Conservation (phyloP, 495 filamentous ascomycete genomes). For the Neurospora hispaniola region DNA sequence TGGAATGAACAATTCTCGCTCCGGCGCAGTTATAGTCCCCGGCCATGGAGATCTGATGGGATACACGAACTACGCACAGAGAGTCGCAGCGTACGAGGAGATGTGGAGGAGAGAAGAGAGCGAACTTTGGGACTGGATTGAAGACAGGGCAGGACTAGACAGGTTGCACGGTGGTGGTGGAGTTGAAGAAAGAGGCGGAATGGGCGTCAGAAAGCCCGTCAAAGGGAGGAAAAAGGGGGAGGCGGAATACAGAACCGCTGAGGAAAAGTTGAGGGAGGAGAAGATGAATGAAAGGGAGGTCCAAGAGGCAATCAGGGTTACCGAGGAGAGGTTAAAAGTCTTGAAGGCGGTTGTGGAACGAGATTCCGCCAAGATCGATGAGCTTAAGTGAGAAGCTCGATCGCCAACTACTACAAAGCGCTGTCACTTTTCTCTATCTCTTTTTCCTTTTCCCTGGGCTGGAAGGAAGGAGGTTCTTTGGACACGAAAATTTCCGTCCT, state of each 20-base stretch:
- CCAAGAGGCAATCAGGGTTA: slow-evolving; percentile 72
- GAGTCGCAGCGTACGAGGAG: slow-evolving; percentile 80
- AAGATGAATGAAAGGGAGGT: slow-evolving; percentile 73
- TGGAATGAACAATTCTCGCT: slow-evolving; percentile 19
- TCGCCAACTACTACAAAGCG: background rate
- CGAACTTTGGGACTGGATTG: slow-evolving; percentile 92
- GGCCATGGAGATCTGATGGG: slow-evolving; percentile 23
- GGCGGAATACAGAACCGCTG: slow-evolving; percentile 36
- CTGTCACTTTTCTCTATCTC: background rate
- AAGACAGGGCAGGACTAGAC: slow-evolving; percentile 73
- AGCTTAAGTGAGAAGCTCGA: background rate
- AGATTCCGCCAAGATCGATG: slow-evolving; percentile 15
- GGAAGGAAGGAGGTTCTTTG: background rate
- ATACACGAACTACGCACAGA: slow-evolving; percentile 45
- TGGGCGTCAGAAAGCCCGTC: background rate
- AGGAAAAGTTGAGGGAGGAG: slow-evolving; percentile 52
- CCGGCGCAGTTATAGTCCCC: background rate
- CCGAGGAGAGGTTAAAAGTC: slow-evolving; percentile 67
- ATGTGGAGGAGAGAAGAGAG: slow-evolving; percentile 86
- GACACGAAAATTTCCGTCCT: background rate
- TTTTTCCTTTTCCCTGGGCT: background rate
- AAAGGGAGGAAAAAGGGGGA: slow-evolving; percentile 9
- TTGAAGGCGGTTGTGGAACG: slow-evolving; percentile 62
- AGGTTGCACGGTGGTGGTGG: slow-evolving; percentile 39
- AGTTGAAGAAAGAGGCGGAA: slow-evolving; percentile 12